Conservation (phyloP, 306 rosid genomes). For the Mimosa pudica region DNA sequence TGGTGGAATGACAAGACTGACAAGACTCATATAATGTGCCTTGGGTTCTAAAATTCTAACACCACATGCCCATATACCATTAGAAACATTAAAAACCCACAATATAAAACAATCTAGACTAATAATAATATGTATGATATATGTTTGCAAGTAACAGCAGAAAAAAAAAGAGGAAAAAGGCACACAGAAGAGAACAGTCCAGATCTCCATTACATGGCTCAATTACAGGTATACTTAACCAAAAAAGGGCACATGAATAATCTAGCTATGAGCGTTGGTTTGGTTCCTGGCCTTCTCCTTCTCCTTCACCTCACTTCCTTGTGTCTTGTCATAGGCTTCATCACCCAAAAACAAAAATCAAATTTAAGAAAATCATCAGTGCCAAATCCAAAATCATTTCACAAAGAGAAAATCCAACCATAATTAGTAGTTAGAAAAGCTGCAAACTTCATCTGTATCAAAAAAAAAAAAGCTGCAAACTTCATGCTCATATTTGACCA, state of each 20-base stretch:
- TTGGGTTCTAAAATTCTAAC: no score
- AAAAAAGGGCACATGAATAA: not conserved
- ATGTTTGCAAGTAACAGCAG: not conserved
- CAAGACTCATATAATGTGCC: no score
- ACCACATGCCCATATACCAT: no score
- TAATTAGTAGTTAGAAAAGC: not conserved
- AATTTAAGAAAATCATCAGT: not conserved
- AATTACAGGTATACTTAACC: not conserved
- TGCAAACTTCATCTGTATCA: no score
- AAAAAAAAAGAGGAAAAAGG: not conserved
- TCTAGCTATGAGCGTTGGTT: slow-evolving; percentile 30
- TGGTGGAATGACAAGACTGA: no score
- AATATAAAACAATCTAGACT: no score
- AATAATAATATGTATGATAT: no score
- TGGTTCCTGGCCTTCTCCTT: slow-evolving; percentile 73
- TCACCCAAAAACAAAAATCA: not conserved
- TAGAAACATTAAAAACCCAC: no score
- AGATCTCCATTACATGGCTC: not conserved
- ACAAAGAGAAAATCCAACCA: not conserved
- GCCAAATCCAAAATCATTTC: not conserved
- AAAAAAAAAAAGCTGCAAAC: no score
- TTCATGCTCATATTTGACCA: not conserved
- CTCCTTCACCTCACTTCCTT: slow-evolving; percentile 94
- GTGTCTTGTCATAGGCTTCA: slow-evolving; percentile 78
- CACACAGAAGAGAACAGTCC: not conserved